Evolutionary conservation across 2,329 filamentous ascomycete species (phyloP), one percentile per base, ranked within the genome.

Genomic region (Gyromitra esculenta): DNA sequence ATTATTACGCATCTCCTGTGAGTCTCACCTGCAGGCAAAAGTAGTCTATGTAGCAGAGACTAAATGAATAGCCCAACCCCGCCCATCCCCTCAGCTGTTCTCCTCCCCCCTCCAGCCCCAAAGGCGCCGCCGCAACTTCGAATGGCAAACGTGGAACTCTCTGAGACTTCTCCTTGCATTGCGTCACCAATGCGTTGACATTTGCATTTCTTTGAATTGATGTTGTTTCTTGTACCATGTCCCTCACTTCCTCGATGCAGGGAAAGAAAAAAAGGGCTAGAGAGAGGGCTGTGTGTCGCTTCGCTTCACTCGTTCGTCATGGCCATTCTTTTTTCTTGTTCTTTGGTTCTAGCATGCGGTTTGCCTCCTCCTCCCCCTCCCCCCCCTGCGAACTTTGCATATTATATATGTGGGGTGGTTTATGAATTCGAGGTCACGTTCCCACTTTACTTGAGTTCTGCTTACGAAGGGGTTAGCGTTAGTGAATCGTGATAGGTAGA

Each of bases 81-180:
- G n/a, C 25, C 39, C 50, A 48, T 7, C 37, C 35, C 50, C 18
- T 21, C 67, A 59, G 21, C 13, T 54, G 25, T 4, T 31, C 25
- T 31, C 25, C 25, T 31, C 25, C 4, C 25, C 25, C 39, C 39
- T 50, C 52, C 37, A 45, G 39, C 65, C 52, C 21, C 52, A 50
- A 56, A 43, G 35, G 6, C 18, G 41, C 48, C 45, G 21, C 50
- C n/a, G 9, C 66, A 39, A 31, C 56, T 62, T 18, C 54, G 63
- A 71, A 71, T 75, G 54, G 66, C 31, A 70, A 75, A 75, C 72
- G 65, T 75, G 72, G 72, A 65, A 70, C 65, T 43, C 43, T 70
- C 54, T 37, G 43, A 43, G 41, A 45, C 41, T 45, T 57, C 56
- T 73, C 70, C 72, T 75, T 75, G 60, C 72, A 75, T 75, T 75